phyloP scores from a whole-genome alignment of 1,284 basidiomycete genomes.

The Phellopilus nigrolimitatus region DNA sequence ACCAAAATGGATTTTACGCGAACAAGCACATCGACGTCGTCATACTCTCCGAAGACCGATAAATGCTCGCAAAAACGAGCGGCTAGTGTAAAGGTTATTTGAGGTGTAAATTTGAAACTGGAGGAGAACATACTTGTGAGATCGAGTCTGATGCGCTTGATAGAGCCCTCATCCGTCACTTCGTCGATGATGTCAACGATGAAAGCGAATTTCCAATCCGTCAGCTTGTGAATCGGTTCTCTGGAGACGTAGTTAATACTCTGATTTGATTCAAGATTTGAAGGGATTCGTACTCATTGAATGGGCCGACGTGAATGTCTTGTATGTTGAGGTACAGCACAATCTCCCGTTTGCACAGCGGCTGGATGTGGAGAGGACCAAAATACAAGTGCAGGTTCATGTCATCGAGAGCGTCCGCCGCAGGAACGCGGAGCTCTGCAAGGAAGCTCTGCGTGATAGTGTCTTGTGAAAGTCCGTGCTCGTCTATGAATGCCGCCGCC shows the following conservation, averaged over 20 bases:
- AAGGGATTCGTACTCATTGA: too few species aligned
- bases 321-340: constrained; percentile 30
- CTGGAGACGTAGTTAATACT: too few species aligned
- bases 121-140: too few species aligned
- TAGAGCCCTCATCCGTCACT: constrained; percentile 23
- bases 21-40: constrained; percentile 24
- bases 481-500: constrained; percentile 27
- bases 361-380: constrained; percentile 28
- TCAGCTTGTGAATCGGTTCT: constrained; percentile 9
- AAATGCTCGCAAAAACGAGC: constrained; percentile 27
- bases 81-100: constrained; percentile 22
- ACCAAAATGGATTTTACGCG: constrained; percentile 25
- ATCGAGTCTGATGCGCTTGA: constrained; percentile 24
- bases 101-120: too few species aligned
- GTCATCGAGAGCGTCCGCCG: constrained; percentile 19
- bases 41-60: constrained; percentile 25
- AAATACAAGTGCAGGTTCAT: constrained; percentile 28
- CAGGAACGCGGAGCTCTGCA: constrained; percentile 28
- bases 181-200: constrained; percentile 27
- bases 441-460: constrained; percentile 24
- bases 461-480: constrained; percentile 5
- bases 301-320: constrained; percentile 28
- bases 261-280: too few species aligned
- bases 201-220: constrained; percentile 30
- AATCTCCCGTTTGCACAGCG: constrained; percentile 32